Evolutionary conservation across 2,329 filamentous ascomycete genomes (phyloP), one percentile per base, ranked within the genome.

Genomic region (Monilinia fructigena): DNA sequence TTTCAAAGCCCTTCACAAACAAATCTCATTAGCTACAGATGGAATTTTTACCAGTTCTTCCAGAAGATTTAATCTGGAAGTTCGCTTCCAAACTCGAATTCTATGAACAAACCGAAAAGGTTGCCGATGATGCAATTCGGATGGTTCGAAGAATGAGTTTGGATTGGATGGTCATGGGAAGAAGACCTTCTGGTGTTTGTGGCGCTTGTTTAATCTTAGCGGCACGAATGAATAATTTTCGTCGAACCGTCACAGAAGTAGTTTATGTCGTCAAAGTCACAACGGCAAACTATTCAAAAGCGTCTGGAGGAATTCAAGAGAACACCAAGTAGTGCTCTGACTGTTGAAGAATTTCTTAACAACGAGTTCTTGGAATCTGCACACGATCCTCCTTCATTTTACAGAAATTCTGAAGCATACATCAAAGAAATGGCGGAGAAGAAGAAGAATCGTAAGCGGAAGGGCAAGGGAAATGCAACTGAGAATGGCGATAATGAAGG

Each of bases 221-320:
- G 8, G 94, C 95, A 11, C 90, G 95, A 63, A 98, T 98, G 90
- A 96, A 97, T 83, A 98, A 98, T 78, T 99, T 96, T 76, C 90
- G 94, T 55, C 89, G 95, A 23, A 97, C 93, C 0, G 88, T 96
- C 16, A 87, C 93, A 40, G 95, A 99, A 78, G 91, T 99, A 11
- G 94, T 98, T n/a, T 98, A 97, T 76, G 91, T 97, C 48, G 94
- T 97, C 76, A 98, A 97, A 76, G 93, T 98, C 61, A 96, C 93
- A 53, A 96, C 96, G 71, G 86, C 92, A 68, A 68, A 99, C 95
- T 10, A 92, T 99, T 68, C 90, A 93, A 74, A 92, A 94, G 76
- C 92, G 95, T 69, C 81, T 99, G 12, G 89, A 93, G 71, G 95
- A 99, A 75, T 99, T 98, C 79, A 92, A 91, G 70, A 85, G 89